Evolutionary conservation across 2,329 filamentous ascomycete genomes (phyloP).

Genomic region (Diaporthe australafricana): DNA sequence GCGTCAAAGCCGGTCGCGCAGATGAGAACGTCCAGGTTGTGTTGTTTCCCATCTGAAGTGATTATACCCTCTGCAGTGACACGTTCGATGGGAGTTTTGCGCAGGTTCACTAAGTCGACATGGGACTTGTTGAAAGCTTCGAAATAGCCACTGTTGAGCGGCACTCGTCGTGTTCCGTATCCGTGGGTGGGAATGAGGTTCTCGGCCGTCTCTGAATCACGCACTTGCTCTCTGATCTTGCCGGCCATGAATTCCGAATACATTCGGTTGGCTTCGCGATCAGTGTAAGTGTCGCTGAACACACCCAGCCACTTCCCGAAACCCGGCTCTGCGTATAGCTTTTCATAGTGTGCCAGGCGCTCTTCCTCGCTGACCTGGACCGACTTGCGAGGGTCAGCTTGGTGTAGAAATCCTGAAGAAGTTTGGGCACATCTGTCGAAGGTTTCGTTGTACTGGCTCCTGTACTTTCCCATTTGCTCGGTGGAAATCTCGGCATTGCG

Average conservation of each 20-base stretch:
- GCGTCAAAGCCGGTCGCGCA: constrained; percentile 50
- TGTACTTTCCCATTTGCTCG: constrained; percentile 29
- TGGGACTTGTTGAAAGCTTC: constrained; percentile 56
- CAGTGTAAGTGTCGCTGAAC: constrained; percentile 32
- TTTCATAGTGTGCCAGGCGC: constrained; percentile 34
- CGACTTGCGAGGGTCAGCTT: constrained; percentile 32
- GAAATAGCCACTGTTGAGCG: constrained; percentile 56
- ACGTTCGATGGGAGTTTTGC: constrained; percentile 37
- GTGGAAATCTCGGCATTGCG: constrained; percentile 24
- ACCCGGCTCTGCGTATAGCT: constrained; percentile 29
- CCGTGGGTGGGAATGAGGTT: constrained; percentile 57
- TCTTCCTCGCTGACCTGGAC: constrained; percentile 33
- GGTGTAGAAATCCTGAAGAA: constrained; percentile 27
- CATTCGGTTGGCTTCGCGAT: constrained; percentile 30
- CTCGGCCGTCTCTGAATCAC: constrained; percentile 55
- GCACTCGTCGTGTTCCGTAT: constrained; percentile 55
- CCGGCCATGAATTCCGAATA: constrained; percentile 38
- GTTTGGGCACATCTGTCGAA: constrained; percentile 25
- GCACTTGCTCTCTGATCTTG: constrained; percentile 54
- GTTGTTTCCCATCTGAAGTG: constrained; percentile 40
- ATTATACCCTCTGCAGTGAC: constrained; percentile 46
- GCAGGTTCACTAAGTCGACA: constrained; percentile 45
- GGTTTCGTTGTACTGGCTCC: constrained; percentile 26
- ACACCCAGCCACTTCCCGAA: constrained; percentile 34
- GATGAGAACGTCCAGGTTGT: constrained; percentile 47